phyloP scores from a whole-genome alignment of 345 rosid genomes.

The Corymbia maculata region DNA sequence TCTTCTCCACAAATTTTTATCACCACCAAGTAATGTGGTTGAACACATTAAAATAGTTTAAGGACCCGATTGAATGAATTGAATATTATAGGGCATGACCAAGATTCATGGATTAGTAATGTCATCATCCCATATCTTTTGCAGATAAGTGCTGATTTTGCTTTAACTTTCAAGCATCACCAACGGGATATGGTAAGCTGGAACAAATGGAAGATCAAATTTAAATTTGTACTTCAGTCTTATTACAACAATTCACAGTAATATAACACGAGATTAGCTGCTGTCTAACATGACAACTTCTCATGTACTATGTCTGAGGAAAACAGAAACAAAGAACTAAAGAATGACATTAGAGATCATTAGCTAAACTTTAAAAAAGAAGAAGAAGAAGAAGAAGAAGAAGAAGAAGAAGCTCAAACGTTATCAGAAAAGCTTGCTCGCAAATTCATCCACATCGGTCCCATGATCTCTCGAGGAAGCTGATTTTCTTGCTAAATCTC shows the following conservation, averaged over 20 bases:
- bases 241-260: background rate
- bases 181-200: background rate
- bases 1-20: background rate
- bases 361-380: background rate
- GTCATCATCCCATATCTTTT: background rate
- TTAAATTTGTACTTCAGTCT: background rate
- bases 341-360: background rate
- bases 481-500: constrained; percentile 9
- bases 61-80: background rate
- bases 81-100: background rate
- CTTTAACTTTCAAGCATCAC: background rate
- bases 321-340: background rate
- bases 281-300: background rate
- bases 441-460: background rate
- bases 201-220: background rate
- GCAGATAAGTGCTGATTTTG: background rate
- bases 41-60: background rate
- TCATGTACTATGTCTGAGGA: background rate
- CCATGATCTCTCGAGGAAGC: background rate
- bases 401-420: background rate
- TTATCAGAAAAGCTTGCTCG: constrained; percentile 14
- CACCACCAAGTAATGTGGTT: background rate
- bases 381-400: background rate
- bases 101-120: background rate
- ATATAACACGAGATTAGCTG: background rate